Conservation (phyloP, 2,329 filamentous ascomycete species). For the Epichloe scottii region DNA sequence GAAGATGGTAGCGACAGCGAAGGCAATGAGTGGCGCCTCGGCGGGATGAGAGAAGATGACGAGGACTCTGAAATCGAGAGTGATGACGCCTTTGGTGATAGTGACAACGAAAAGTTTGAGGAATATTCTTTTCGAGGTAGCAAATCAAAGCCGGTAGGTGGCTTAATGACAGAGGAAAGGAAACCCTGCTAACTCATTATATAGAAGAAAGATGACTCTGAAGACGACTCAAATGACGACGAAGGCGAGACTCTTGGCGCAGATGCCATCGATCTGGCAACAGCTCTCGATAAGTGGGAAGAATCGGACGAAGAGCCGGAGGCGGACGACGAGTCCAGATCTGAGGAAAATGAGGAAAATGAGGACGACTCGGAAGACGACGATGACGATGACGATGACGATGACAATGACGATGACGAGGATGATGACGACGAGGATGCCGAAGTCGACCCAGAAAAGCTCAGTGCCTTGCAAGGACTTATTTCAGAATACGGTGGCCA, state of each 20-base stretch:
- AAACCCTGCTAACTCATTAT: not conserved
- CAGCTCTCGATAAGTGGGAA: conserved; percentile 42
- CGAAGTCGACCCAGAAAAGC: conserved; percentile 38
- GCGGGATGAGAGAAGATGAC: conserved; percentile 42
- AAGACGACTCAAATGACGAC: conserved; percentile 46
- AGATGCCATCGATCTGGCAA: conserved; percentile 47
- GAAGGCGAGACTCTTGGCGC: conserved; percentile 46
- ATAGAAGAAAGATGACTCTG: conserved; percentile 15
- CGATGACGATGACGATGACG: conserved; percentile 35
- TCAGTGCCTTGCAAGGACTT: conserved; percentile 54
- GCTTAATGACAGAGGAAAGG: not conserved
- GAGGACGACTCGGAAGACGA: conserved; percentile 34
- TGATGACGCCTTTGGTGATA: conserved; percentile 76
- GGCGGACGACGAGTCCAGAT: conserved; percentile 30
- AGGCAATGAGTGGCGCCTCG: conserved; percentile 74
- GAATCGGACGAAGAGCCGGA: conserved; percentile 35
- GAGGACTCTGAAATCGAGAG: conserved; percentile 54
- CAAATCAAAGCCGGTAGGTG: conserved; percentile 20
- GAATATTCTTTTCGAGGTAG: conserved; percentile 50
- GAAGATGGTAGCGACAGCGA: conserved; percentile 76
- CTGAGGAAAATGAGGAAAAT: conserved; percentile 28
- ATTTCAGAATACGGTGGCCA: conserved; percentile 58
- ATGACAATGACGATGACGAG: conserved; percentile 9
- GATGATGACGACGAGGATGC: conserved; percentile 39
- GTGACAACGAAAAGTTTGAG: conserved; percentile 75